Evolutionary conservation across 2,329 filamentous ascomycete species (phyloP), one percentile per base, ranked within the genome.

Genomic region (Xylaria sp.): DNA sequence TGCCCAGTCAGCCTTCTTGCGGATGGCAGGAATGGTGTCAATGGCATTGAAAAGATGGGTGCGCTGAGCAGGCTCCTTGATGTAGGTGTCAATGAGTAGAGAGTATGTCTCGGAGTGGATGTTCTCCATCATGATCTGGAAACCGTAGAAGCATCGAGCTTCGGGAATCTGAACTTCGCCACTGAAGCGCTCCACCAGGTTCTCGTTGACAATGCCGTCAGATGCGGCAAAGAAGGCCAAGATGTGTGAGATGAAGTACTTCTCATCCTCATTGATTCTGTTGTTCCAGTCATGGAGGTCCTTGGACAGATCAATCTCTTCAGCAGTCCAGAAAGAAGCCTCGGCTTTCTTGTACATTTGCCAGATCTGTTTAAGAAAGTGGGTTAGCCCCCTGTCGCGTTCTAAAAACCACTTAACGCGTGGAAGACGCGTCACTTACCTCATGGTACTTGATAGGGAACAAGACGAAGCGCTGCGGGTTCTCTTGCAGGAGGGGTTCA

Each of bases 121-220:
- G 86, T 99, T 99, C 88, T 99, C 96, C 93, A 99, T 98, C 96
- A 99, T 99, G 86, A 98, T 98, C 87, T 99, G 96, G 89, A 99
- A 99, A 74, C 96, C 96, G 83, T 99, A 99, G 89, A 99, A 99
- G 90, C 96, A 99, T 78, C 96, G 94, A 73, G 96, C 96, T 85
- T 99, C 96, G 12, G 96, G 95, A 68, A 98, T 91, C 85, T 99
- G 96, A 37, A 99, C 95, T 84, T 99, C 96, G 74, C 89, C 91
- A 78, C 93, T 97, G 90, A 99, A 99, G 73, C 96, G 93, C 89
- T 98, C 94, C 70, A 99, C 91, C 28, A 99, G 88, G 87, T 99
- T 99, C 89, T 99, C 96, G 81, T 99, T 99, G 87, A 99, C 96
- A 75, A 99, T 99, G 80, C 96, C 96, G 79, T 99, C 96, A 0